Evolutionary conservation across 345 rosid species (phyloP).

Genomic region (Heritiera fomes): DNA sequence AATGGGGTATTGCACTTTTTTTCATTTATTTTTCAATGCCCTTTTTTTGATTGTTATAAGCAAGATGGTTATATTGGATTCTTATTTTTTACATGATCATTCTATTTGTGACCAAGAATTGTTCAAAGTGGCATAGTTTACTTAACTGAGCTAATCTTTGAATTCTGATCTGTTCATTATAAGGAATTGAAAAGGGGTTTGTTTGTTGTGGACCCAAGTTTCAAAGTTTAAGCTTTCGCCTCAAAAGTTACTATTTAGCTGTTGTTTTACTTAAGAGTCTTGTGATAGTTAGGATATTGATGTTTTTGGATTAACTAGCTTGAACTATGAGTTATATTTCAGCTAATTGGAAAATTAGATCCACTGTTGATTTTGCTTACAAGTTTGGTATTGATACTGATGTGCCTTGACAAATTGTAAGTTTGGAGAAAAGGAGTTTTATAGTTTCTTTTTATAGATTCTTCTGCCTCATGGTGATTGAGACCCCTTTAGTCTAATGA

Average conservation of each 20-base stretch:
- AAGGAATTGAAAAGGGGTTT: neutral
- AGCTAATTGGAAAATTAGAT: neutral
- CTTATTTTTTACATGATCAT: neutral
- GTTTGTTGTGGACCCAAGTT: neutral
- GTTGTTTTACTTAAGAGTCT: neutral
- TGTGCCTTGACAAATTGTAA: neutral
- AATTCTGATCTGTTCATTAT: neutral
- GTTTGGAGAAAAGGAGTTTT: neutral
- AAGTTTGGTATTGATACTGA: neutral
- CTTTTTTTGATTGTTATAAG: neutral
- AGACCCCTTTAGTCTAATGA: neutral
- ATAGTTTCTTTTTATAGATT: neutral
- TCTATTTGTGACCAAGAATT: neutral
- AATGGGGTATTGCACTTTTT: slow-evolving; percentile 65
- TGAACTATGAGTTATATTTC: neutral
- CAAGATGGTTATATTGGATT: neutral
- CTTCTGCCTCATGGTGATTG: neutral
- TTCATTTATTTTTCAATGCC: neutral
- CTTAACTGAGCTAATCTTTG: neutral
- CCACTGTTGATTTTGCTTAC: neutral
- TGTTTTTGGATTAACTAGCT: slow-evolving; percentile 7
- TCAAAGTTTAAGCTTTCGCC: neutral
- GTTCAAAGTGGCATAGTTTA: neutral
- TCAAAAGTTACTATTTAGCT: neutral
- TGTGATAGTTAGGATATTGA: slow-evolving; percentile 2